Conservation (phyloP, 805 yeast genomes). For the Barnettozyma salicaria region DNA sequence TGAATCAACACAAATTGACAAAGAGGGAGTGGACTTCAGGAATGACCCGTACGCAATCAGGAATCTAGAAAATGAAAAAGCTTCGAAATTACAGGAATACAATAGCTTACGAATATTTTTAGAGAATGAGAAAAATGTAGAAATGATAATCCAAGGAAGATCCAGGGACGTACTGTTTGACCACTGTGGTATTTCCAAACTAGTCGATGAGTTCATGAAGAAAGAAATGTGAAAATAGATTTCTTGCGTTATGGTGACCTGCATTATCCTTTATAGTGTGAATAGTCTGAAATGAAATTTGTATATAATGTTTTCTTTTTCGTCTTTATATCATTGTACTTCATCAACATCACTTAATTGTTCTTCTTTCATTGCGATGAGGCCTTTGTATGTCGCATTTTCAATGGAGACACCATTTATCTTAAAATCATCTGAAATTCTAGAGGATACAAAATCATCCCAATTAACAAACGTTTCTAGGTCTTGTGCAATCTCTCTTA, state of each 20-base stretch:
- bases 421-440: constrained; percentile 25
- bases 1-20: constrained; percentile 16
- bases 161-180: constrained; percentile 32
- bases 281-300: no score
- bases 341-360: constrained; percentile 14
- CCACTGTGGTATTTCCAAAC: constrained; percentile 28
- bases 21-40: constrained; percentile 27
- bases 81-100: constrained; percentile 26
- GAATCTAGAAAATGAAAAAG: constrained; percentile 30
- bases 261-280: no score
- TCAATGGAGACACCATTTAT: constrained; percentile 23
- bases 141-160: constrained; percentile 34
- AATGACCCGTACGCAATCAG: constrained; percentile 48
- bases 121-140: constrained; percentile 36
- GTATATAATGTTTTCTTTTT: background rate
- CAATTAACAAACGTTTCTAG: constrained; percentile 12
- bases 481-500: constrained; percentile 15
- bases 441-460: constrained; percentile 12
- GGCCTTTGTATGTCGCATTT: constrained; percentile 28
- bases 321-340: background rate
- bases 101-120: constrained; percentile 31
- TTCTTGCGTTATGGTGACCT: background rate
- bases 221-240: background rate
- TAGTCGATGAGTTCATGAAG: constrained; percentile 5
- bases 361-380: constrained; percentile 21